Conservation (phyloP, 495 filamentous ascomycete species). For the Trichoderma orchidacearum region DNA sequence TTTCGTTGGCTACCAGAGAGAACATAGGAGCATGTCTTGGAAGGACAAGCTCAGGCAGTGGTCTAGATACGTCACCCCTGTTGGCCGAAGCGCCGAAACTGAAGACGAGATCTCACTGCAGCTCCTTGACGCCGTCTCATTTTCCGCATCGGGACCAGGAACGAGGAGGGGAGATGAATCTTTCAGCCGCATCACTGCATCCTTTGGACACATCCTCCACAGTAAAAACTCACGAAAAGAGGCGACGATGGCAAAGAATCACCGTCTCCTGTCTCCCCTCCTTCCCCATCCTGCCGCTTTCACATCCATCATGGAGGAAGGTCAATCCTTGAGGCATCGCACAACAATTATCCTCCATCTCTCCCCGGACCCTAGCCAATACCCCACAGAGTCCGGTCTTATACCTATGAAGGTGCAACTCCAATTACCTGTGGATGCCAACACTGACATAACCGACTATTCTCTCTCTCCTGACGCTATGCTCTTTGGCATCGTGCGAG, state of each 20-base stretch:
- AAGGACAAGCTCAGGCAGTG: conserved; percentile 24
- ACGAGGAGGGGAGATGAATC: not conserved
- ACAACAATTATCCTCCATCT: conserved; percentile 9
- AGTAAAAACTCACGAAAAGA: not conserved
- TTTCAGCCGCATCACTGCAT: conserved; percentile 4
- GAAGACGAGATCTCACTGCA: not conserved
- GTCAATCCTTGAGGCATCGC: not conserved
- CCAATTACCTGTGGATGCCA: conserved; percentile 12
- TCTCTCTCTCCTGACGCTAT: conserved; percentile 7
- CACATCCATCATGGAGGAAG: conserved; percentile 4
- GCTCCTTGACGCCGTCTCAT: not conserved
- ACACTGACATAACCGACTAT: conserved; percentile 6
- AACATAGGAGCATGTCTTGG: conserved; percentile 19
- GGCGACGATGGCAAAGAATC: not conserved
- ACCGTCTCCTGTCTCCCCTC: conserved; percentile 6
- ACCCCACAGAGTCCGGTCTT: not conserved
- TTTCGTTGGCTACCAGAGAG: not conserved
- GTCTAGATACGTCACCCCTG: conserved; percentile 18
- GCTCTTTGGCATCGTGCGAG: conserved; percentile 9
- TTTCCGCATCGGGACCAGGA: not conserved
- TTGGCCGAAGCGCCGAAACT: not conserved
- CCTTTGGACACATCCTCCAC: conserved; percentile 29
- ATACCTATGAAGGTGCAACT: conserved; percentile 25
- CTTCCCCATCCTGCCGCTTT: conserved; percentile 13
- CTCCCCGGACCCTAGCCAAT: conserved; percentile 7